Base-by-base conservation (phyloP, 2,329 filamentous ascomycete genomes). In the Cordyceps sp. region DNA sequence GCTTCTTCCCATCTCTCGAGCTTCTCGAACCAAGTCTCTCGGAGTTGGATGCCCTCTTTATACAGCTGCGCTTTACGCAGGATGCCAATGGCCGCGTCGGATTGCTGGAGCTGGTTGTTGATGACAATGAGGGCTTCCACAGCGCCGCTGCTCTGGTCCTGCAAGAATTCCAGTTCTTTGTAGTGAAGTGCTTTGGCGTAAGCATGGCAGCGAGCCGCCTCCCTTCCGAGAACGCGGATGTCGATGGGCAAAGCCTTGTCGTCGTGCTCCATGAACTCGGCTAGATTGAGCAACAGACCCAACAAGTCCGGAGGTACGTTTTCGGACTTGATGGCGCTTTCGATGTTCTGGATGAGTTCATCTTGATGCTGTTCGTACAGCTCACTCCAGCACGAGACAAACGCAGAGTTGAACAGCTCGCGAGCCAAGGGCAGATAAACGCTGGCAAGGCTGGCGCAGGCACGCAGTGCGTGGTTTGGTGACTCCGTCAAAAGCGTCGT, bases 211-310 rank as follows among this genome's bases (percentile, higher is more conserved):
- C 92, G 88, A 15, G 82, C 88, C 30, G 90, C 90, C 52, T 96
- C 93, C 49, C 88, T 80, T 21, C 92, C 92, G 10, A 98, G 68
- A 9, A 90, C 85, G 30, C 90, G 69, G 40, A 99, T 94, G 49
- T 99, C 92, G 39, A 99, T 98, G 2, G 90, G 90, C 32, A 99
- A 62, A 12, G 92, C 88, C 54, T 98, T 98, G 53, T 99, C 90
- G 45, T 98, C 92, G 48, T 98, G 90, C 51, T 99, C 90, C 90
- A 99, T 99, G 53, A 98, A 99, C 51, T 99, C 90, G 16, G 90
- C 90, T 31, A 99, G 67, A 47, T 98, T 98, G 30, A 99, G 72
- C 19, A 99, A 64, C 31, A 94, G 78, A 37, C 93, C 88, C 8
- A 98, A 64, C 41, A 99, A 78, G 53, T 99, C 92, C 0, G 92